These are phyloP conservation scores for Noccaea bulbosa DNA, from an alignment of 345 rosid genomes.

Conservation along the genomic window DNA sequence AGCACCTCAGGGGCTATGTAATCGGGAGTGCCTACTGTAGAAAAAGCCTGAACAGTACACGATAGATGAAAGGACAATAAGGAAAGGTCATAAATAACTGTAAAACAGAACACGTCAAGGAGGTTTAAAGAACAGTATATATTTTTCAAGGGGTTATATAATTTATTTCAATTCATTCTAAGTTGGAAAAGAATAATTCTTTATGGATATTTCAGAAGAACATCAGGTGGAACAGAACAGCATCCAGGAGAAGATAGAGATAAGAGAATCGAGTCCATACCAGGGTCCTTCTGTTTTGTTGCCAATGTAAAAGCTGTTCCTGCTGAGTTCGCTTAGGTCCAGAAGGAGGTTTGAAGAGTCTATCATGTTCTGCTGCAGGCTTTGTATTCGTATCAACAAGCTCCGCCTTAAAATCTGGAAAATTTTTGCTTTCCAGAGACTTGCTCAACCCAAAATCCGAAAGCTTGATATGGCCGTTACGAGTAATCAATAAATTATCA, in stretches of 20 bases:
- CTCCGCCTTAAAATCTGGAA: constrained; percentile 57
- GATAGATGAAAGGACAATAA: constrained; percentile 6
- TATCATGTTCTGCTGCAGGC: constrained; percentile 54
- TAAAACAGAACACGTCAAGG: not conserved
- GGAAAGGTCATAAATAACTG: not conserved
- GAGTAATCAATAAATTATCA: constrained; percentile 67
- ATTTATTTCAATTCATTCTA: constrained; percentile 19
- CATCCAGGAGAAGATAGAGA: constrained; percentile 9
- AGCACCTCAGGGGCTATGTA: constrained; percentile 57
- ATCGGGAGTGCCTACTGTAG: constrained; percentile 58
- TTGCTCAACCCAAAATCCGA: constrained; percentile 77
- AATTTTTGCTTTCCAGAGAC: constrained; percentile 62
- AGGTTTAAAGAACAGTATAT: not conserved
- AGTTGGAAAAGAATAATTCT: constrained; percentile 5
- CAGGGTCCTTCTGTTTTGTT: constrained; percentile 68
- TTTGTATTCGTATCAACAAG: constrained; percentile 46
- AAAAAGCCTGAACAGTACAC: constrained; percentile 47
- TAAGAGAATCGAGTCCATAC: constrained; percentile 46
- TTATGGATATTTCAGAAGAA: constrained; percentile 6
- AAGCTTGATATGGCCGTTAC: constrained; percentile 66
- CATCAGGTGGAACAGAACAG: constrained; percentile 12
- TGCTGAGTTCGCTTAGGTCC: constrained; percentile 67
- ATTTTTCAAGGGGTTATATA: not conserved
- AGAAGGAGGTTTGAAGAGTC: constrained; percentile 51
- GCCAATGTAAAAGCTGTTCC: constrained; percentile 74